These are phyloP conservation scores for Fomitopsis schrenkii DNA, from an alignment of 1,284 basidiomycete genomes.

Conservation along the genomic window DNA sequence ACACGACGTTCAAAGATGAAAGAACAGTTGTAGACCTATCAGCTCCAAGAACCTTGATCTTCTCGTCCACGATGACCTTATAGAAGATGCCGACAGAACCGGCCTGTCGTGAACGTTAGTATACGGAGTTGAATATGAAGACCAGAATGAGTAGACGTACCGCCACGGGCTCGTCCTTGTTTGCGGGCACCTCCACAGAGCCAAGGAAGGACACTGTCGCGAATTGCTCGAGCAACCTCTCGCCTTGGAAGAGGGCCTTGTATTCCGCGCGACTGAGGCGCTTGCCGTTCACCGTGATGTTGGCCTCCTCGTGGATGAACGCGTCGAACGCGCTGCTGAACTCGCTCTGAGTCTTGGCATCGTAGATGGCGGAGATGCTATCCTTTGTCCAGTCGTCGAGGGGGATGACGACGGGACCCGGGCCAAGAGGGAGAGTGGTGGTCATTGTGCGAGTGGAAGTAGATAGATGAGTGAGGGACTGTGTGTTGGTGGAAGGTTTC, in stretches of 20 bases:
- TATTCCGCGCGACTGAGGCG: constrained; percentile 19
- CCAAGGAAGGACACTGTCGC: constrained; percentile 13
- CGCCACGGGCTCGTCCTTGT: constrained; percentile 11
- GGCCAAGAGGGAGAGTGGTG: constrained; percentile 1
- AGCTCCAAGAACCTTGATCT: constrained; percentile 19
- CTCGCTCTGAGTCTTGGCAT: constrained; percentile 23
- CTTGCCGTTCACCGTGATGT: constrained; percentile 33
- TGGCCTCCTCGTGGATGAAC: constrained; percentile 27
- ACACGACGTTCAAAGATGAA: constrained; percentile 26
- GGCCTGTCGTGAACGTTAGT: constrained; percentile 10
- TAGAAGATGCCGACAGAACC: constrained; percentile 24
- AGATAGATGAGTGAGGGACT: neutral
- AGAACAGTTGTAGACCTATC: constrained; percentile 20
- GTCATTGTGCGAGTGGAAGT: neutral
- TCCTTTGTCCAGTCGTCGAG: constrained; percentile 33
- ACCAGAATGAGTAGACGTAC: constrained; percentile 5
- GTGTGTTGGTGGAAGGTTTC: neutral
- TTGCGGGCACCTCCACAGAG: constrained; percentile 17
- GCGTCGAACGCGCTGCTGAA: constrained; percentile 32
- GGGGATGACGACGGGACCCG: constrained; percentile 24
- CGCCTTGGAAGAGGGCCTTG: constrained; percentile 20
- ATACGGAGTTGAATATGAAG: no score
- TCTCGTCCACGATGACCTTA: constrained; percentile 19
- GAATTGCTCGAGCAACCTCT: constrained; percentile 15
- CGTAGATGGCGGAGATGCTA: constrained; percentile 29